Percentiles rank a stretch among this genome's conserved stretches.
These are phyloP conservation scores for Paramecium sonneborni DNA, from an alignment of 73 alveolate genomes.

Conservation along the genomic window DNA sequence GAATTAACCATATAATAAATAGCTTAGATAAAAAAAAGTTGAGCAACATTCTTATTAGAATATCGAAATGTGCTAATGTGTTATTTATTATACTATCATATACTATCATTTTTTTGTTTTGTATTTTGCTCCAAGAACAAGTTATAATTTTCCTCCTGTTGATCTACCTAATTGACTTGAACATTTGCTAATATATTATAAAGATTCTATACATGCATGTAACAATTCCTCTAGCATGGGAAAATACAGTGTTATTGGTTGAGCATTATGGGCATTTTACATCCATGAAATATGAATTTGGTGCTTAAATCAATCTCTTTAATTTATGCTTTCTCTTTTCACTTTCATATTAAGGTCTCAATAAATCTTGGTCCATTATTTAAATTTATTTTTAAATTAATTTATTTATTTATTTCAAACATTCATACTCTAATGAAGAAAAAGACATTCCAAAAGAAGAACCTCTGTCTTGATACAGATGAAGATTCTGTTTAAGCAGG, in stretches of 20 bases:
- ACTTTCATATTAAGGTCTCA: constrained; percentile 63
- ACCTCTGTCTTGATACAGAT: constrained; percentile 38
- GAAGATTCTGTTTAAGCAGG: constrained; percentile 47
- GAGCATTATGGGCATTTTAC: constrained; percentile 60
- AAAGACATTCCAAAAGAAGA: constrained; percentile 38
- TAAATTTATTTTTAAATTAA: constrained; percentile 25
- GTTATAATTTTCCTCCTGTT: constrained; percentile 65
- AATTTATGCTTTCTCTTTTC: constrained; percentile 64
- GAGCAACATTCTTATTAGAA: background rate
- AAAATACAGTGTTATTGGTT: constrained; percentile 57
- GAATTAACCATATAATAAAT: background rate
- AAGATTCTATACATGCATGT: constrained; percentile 36
- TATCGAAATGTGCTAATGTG: background rate
- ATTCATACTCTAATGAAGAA: background rate
- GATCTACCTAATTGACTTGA: constrained; percentile 61
- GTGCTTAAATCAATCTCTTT: constrained; percentile 69
- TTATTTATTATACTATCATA: constrained; percentile 1
- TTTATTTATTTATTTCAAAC: background rate
- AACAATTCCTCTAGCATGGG: constrained; percentile 63
- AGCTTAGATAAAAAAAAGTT: constrained; percentile 64
- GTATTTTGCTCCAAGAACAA: constrained; percentile 60
- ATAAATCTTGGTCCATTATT: constrained; percentile 68
- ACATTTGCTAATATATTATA: constrained; percentile 44
- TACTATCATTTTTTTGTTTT: constrained; percentile 57
- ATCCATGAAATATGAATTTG: constrained; percentile 69